Base-by-base conservation (phyloP, 2,329 filamentous ascomycete genomes). In the Meredithiella fracta region DNA sequence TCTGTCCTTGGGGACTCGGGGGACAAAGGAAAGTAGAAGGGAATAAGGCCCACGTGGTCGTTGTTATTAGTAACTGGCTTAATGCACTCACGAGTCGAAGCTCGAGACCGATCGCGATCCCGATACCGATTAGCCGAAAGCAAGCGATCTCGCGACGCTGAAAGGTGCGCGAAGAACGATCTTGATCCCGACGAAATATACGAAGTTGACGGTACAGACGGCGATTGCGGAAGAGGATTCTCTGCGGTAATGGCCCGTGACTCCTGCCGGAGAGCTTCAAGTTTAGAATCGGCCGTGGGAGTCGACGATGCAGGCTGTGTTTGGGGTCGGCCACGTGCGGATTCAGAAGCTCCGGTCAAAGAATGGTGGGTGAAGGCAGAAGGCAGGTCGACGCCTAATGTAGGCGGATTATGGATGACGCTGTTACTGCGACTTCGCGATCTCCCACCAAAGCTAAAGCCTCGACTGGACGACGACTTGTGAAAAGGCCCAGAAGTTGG, bases 111-210 rank as follows among this genome's bases (percentile, higher is more conserved):
- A 23, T 52, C 50, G 15, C 50, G 47, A 31, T 56, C 54, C 4
- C 49, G 47, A 26, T 52, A 29, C 55, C 55, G 53, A 38, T 26
- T 53, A 22, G 55, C 38, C 17, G 50, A 50, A n/a, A 53, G 20
- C n/a, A 57, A 29, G 15, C 55, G 49, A 26, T 57, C 55, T 20
- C 55, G 40, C 8, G 53, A 54, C 7, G 53, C 38, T 15, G 55
- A 53, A 8, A 57, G 51, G 15, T 57, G 38, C 7, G 55, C 34
- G 11, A 57, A 47, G 26, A 47, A 53, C 9, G 47, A 51, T 44
- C 40, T n/a, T 3, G 40, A 44, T n/a, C 40, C 20, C 17, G 40
- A 20, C 11, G 40, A n/a, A n/a, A 6, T 44, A 20, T 44, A 44
- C 3, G 40, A 44, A 17, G 40, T 20, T 44, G 11, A 7, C 8